phyloP scores from a whole-genome alignment of 75 land plant genomes.

The Pseudotsuga menziesii region DNA sequence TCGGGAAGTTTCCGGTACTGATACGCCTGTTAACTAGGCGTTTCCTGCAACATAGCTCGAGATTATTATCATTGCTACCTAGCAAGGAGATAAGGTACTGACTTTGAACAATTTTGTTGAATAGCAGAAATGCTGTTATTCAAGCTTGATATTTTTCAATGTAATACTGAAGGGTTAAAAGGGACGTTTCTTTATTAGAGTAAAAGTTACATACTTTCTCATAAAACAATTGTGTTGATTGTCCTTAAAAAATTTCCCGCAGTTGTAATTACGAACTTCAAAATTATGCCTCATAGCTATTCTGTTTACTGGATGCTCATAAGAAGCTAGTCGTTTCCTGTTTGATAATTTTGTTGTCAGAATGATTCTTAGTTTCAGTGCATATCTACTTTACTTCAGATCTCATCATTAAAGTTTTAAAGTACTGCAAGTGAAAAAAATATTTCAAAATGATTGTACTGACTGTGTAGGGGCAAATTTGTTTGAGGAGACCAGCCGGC shows the following conservation, averaged over 20 bases:
- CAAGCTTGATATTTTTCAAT: background rate
- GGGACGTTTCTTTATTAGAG: background rate
- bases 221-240: background rate
- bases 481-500: conserved; percentile 64
- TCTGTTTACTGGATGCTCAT: background rate
- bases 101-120: too few species aligned
- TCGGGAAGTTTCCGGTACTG: too few species aligned
- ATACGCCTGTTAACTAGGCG: too few species aligned
- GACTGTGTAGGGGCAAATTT: conserved; percentile 15
- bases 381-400: background rate
- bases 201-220: background rate
- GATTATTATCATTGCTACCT: too few species aligned
- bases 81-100: too few species aligned
- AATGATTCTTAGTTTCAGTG: background rate
- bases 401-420: background rate
- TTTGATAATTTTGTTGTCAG: background rate
- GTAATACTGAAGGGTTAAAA: background rate
- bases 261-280: background rate
- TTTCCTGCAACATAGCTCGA: too few species aligned
- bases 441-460: background rate
- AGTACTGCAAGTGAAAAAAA: background rate
- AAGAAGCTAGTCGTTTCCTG: background rate
- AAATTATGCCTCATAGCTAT: background rate
- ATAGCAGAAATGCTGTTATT: too few species aligned
- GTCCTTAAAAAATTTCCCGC: background rate